Conservation (phyloP, 2,329 filamentous ascomycete genomes). For the Venturia pyrina region DNA sequence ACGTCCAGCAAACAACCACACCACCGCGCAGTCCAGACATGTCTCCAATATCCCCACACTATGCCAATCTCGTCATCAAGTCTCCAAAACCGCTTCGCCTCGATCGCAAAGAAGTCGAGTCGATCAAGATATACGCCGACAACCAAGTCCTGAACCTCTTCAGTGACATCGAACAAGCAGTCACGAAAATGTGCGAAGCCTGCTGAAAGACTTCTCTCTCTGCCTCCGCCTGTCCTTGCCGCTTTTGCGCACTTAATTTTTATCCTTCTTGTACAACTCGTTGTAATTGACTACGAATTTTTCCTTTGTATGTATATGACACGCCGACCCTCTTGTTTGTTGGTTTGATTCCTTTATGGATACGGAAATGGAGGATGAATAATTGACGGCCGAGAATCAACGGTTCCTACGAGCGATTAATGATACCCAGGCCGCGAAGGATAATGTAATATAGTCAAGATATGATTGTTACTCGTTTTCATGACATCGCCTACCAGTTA, state of each 20-base stretch:
- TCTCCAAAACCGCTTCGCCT: slow-evolving; percentile 16
- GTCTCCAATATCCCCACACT: background rate
- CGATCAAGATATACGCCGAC: slow-evolving; percentile 34
- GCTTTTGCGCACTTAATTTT: background rate
- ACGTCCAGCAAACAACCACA: background rate
- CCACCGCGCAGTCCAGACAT: slow-evolving; percentile 14
- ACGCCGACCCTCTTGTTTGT: background rate
- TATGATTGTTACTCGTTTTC: background rate
- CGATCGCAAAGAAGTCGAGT: slow-evolving; percentile 29
- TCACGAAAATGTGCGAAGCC: slow-evolving; percentile 31
- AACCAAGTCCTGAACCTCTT: slow-evolving; percentile 32
- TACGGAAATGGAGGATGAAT: background rate
- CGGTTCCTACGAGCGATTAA: background rate
- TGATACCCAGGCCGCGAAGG: background rate
- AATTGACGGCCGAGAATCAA: background rate
- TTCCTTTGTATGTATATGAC: background rate
- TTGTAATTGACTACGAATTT: background rate
- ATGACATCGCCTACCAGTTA: background rate
- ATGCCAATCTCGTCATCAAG: slow-evolving; percentile 12
- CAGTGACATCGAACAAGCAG: slow-evolving; percentile 32
- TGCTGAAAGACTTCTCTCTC: slow-evolving; percentile 18
- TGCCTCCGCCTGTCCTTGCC: background rate
- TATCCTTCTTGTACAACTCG: background rate
- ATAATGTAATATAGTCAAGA: background rate
- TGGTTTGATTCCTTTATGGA: background rate